Percentiles rank a stretch among this genome's conserved stretches.
Evolutionary conservation across 2,329 filamentous ascomycete genomes (phyloP).

Genomic region (Paecilomyces formosus): DNA sequence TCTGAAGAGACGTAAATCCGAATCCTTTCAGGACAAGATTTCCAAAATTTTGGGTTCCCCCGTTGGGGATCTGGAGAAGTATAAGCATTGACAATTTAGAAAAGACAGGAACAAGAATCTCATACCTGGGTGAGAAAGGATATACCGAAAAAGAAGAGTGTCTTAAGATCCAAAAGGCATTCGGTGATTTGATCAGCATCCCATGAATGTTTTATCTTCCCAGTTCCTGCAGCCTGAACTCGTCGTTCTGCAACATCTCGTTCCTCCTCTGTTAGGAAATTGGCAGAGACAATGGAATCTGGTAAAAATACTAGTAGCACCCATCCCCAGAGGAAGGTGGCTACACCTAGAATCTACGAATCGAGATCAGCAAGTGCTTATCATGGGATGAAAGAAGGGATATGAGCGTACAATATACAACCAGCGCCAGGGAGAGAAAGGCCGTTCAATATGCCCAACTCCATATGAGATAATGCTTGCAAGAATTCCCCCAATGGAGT

Average conservation of each 20-base stretch:
- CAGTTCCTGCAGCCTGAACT: neutral
- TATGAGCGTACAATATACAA: neutral
- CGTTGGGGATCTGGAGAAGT: constrained; percentile 51
- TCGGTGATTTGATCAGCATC: constrained; percentile 47
- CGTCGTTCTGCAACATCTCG: neutral
- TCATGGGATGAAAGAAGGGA: neutral
- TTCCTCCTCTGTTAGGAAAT: neutral
- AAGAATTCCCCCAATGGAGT: neutral
- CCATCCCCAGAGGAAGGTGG: neutral
- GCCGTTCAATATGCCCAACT: neutral
- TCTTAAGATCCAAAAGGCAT: constrained; percentile 52
- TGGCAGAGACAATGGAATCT: neutral
- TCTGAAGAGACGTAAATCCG: constrained; percentile 48
- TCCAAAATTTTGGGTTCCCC: constrained; percentile 53
- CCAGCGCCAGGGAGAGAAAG: neutral
- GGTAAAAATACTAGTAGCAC: neutral
- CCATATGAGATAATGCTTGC: neutral
- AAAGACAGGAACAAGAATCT: constrained; percentile 1
- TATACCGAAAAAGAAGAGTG: constrained; percentile 52
- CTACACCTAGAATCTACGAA: neutral
- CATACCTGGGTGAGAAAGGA: constrained; percentile 36
- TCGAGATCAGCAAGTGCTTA: neutral
- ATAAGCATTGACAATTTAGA: neutral
- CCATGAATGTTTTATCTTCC: constrained; percentile 24
- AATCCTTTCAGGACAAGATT: constrained; percentile 52